Evolutionary conservation across 225 moss, liverwort and hornwort genomes (phyloP).

Genomic region (Neckera pumila): DNA sequence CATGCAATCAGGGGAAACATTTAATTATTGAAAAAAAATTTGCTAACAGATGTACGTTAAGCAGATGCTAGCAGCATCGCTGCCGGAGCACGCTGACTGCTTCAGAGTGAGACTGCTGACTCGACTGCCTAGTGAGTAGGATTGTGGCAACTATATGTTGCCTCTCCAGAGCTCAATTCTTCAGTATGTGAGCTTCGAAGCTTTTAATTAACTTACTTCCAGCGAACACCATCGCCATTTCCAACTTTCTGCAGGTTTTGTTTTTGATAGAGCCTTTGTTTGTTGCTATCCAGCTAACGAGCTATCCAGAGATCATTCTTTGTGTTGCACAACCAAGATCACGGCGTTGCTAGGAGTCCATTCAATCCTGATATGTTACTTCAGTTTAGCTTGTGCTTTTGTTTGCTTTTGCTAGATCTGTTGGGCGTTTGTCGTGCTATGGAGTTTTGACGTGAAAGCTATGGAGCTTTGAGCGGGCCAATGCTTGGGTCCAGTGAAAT

Average conservation of each 20-base stretch:
- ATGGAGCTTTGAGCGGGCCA: neutral
- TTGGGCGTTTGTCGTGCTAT: neutral
- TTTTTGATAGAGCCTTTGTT: neutral
- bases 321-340: neutral
- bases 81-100: slow-evolving; percentile 15
- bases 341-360: neutral
- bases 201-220: neutral
- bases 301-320: neutral
- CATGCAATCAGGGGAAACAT: neutral
- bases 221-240: neutral
- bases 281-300: neutral
- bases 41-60: neutral
- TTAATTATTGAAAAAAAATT: neutral
- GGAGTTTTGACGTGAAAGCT: neutral
- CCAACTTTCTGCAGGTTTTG: neutral
- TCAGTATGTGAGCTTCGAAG: neutral
- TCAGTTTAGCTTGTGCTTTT: neutral
- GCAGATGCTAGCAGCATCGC: neutral
- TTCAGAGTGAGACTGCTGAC: neutral
- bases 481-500: neutral
- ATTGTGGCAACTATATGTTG: slow-evolving; percentile 13
- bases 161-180: neutral
- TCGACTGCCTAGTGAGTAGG: neutral
- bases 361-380: neutral
- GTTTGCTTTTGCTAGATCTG: neutral